A percentile compares a stretch with the other conserved stretches of the same genome.
Conservation (phyloP, 371 early-diverging fungal genomes). For the Mucor indicus region DNA sequence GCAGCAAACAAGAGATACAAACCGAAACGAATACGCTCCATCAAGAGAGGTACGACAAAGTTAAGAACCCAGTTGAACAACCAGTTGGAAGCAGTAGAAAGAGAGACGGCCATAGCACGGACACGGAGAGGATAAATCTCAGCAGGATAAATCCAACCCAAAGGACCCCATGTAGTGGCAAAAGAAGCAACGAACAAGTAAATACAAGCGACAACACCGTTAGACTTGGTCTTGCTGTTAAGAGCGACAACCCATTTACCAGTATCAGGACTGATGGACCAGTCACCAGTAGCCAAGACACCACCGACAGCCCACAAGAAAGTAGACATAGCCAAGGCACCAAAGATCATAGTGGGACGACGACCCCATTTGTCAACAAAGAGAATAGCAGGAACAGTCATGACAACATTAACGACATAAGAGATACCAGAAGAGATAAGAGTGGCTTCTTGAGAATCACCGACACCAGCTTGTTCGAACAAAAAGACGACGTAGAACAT, state of each 20-base stretch:
- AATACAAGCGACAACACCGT: conserved; percentile 51
- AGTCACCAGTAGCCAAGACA: conserved; percentile 48
- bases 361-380: conserved; percentile 77
- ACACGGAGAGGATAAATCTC: conserved; percentile 82
- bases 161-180: conserved; percentile 89
- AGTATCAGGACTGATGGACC: conserved; percentile 25
- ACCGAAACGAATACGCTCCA: conserved; percentile 57
- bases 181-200: conserved; percentile 75
- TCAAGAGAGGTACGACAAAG: conserved; percentile 60
- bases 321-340: conserved; percentile 41
- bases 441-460: conserved; percentile 28
- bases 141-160: conserved; percentile 91
- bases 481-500: conserved; percentile 46
- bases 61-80: conserved; percentile 70
- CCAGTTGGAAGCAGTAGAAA: conserved; percentile 93
- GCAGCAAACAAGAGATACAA: conserved; percentile 65
- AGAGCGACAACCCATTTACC: conserved; percentile 12
- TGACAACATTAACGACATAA: conserved; percentile 41
- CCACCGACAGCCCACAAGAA: conserved; percentile 38
- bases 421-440: conserved; percentile 42
- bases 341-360: conserved; percentile 55
- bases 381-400: conserved; percentile 75
- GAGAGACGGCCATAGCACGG: conserved; percentile 80
- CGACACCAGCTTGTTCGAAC: conserved; percentile 40
- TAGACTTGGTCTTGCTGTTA: conserved; percentile 11